phyloP scores from a whole-genome alignment of 441 rosid species.

The Jatropha podagrica region DNA sequence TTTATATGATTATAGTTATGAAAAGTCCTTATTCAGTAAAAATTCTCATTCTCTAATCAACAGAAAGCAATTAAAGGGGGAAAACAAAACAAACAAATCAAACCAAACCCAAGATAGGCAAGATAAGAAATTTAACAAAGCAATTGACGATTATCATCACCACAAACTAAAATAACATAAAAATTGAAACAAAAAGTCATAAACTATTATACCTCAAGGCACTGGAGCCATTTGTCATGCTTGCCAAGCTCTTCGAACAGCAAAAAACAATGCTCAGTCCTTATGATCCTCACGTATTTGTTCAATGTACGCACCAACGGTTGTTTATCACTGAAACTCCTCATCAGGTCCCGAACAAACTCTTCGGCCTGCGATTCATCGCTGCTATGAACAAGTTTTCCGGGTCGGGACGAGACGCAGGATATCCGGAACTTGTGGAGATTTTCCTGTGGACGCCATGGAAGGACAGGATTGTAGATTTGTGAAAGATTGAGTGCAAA shows the following conservation, averaged over 20 bases:
- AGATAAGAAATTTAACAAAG: slow-evolving; percentile 2
- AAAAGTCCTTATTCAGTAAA: background rate
- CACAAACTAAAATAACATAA: background rate
- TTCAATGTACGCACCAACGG: slow-evolving; percentile 69
- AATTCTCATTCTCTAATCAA: background rate
- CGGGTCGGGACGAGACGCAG: slow-evolving; percentile 43
- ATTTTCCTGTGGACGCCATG: slow-evolving; percentile 9
- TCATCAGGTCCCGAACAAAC: slow-evolving; percentile 52
- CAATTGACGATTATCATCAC: background rate
- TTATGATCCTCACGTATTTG: slow-evolving; percentile 62
- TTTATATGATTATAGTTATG: background rate
- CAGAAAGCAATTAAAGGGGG: background rate
- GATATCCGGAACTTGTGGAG: slow-evolving; percentile 20
- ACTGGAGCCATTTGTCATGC: slow-evolving; percentile 79
- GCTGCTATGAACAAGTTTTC: slow-evolving; percentile 33
- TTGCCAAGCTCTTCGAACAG: slow-evolving; percentile 95
- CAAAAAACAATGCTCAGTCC: slow-evolving; percentile 80
- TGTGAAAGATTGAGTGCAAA: background rate
- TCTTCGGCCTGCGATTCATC: slow-evolving; percentile 53
- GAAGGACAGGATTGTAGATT: slow-evolving; percentile 3
- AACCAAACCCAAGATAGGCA: slow-evolving; percentile 11
- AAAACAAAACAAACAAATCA: background rate
- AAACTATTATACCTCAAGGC: slow-evolving; percentile 63
- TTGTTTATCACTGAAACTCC: slow-evolving; percentile 46
- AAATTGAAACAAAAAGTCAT: slow-evolving; percentile 1